Evolutionary conservation across 768 basidiomycete species (phyloP).

Genomic region (Trametes coccinea): DNA sequence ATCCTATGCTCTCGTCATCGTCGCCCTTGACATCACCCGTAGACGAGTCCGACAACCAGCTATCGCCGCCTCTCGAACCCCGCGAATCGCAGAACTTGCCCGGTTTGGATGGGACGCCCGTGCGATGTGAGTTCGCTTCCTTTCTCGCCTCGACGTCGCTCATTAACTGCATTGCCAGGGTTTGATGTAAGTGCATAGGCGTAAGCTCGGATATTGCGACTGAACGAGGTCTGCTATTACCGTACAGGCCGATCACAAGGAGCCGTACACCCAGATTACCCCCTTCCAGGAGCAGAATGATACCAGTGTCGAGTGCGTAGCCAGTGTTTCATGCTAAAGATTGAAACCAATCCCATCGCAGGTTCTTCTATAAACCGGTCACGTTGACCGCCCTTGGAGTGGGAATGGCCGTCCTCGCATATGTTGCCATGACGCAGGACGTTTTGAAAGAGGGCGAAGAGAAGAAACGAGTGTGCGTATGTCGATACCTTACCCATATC

Average conservation of each 20-base stretch:
- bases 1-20: constrained; percentile 14
- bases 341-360: constrained; percentile 31
- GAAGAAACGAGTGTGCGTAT: constrained; percentile 69
- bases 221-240: neutral
- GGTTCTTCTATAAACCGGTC: constrained; percentile 85
- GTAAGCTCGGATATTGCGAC: neutral
- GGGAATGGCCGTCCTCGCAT: constrained; percentile 69
- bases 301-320: constrained; percentile 75
- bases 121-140: constrained; percentile 65
- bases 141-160: constrained; percentile 12
- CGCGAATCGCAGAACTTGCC: constrained; percentile 59
- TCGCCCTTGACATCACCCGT: constrained; percentile 41
- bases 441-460: constrained; percentile 83
- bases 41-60: constrained; percentile 62
- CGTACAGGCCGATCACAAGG: constrained; percentile 75
- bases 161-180: constrained; percentile 46
- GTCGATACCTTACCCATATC: constrained; percentile 29
- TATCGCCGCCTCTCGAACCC: constrained; percentile 45
- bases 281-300: constrained; percentile 85
- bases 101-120: constrained; percentile 71
- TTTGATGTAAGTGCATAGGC: constrained; percentile 67
- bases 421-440: constrained; percentile 81
- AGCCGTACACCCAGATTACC: constrained; percentile 77
- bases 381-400: constrained; percentile 73
- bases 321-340: constrained; percentile 10